Evolutionary conservation across 169 alveolate genomes (phyloP).

Genomic region (Plasmodium blacklocki): DNA sequence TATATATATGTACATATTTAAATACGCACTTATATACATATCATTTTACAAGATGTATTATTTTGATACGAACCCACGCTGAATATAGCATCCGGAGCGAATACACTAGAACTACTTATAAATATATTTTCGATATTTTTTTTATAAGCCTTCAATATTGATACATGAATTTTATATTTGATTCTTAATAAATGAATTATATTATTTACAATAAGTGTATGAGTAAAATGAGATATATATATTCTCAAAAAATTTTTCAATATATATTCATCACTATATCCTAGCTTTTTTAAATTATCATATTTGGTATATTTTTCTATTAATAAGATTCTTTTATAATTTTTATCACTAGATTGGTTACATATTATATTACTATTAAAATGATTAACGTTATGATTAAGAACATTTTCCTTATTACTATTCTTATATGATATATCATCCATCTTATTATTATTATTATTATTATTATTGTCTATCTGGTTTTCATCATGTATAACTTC

Average conservation of each 20-base stretch:
- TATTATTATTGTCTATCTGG: neutral
- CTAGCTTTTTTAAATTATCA: constrained; percentile 55
- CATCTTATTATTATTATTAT: neutral
- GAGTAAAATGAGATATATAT: constrained; percentile 69
- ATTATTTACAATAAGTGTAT: constrained; percentile 66
- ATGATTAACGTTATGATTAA: neutral
- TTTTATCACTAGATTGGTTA: constrained; percentile 6
- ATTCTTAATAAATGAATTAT: constrained; percentile 40
- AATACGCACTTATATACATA: neutral
- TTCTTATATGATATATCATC: neutral
- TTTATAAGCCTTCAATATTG: constrained; percentile 49
- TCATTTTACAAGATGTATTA: neutral
- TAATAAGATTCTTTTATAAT: constrained; percentile 47
- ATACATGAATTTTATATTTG: constrained; percentile 39
- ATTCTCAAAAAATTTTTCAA: constrained; percentile 27
- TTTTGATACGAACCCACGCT: constrained; percentile 43
- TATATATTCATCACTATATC: constrained; percentile 57
- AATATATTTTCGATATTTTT: constrained; percentile 46
- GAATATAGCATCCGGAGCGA: constrained; percentile 67
- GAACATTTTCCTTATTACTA: neutral
- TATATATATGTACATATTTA: neutral
- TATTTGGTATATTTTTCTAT: constrained; percentile 67
- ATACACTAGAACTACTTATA: constrained; percentile 61
- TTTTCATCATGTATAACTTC: neutral
- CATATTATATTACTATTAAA: neutral